Conservation (phyloP, 2,329 filamentous ascomycete species). For the Aspergillus tanneri region DNA sequence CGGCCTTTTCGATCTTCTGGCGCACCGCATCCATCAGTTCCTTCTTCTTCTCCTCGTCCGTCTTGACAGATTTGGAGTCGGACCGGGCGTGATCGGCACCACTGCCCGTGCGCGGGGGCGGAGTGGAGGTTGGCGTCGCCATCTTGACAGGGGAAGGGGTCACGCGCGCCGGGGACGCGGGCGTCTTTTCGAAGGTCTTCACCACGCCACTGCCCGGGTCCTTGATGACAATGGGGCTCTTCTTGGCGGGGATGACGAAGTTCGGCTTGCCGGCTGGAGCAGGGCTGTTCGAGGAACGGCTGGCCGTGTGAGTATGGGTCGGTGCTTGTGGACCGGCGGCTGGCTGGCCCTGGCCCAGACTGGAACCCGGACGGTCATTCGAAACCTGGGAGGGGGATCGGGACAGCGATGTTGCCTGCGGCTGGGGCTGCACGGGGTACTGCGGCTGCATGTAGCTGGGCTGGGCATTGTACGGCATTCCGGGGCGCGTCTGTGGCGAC, state of each 20-base stretch:
- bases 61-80: conserved; percentile 71
- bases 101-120: conserved; percentile 72
- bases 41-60: conserved; percentile 76
- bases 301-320: conserved; percentile 51
- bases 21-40: conserved; percentile 62
- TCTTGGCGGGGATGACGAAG: conserved; percentile 67
- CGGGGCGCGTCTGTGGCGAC: conserved; percentile 49
- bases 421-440: conserved; percentile 51
- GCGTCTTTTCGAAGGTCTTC: conserved; percentile 67
- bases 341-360: conserved; percentile 58
- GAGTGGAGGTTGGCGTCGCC: conserved; percentile 73
- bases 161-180: conserved; percentile 58
- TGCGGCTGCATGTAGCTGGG: conserved; percentile 52
- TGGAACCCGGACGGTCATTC: conserved; percentile 63
- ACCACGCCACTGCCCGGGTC: conserved; percentile 76
- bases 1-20: conserved; percentile 52
- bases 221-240: conserved; percentile 78
- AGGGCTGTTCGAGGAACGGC: conserved; percentile 55
- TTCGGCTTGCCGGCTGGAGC: conserved; percentile 59
- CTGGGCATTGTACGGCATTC: conserved; percentile 51
- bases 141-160: conserved; percentile 58
- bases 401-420: conserved; percentile 70
- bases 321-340: conserved; percentile 52
- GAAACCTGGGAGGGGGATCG: conserved; percentile 78
- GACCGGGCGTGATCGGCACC: conserved; percentile 66